Conservation (phyloP, 768 basidiomycete species). For the Dioszegia hungarica region DNA sequence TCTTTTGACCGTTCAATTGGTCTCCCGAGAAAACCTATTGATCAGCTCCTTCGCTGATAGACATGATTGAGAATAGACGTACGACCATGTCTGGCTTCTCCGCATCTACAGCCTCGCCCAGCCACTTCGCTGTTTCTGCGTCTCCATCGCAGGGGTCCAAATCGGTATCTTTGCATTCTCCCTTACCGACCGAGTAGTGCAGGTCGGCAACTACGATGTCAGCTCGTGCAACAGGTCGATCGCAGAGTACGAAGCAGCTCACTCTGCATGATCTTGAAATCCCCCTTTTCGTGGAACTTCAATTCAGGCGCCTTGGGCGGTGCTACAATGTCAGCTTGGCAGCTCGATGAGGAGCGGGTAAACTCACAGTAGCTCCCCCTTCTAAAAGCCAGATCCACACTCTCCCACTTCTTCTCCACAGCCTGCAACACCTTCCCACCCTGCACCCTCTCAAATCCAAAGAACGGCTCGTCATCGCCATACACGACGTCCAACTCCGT, state of each 20-base stretch:
- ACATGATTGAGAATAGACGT: background rate
- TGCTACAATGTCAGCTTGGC: slow-evolving; percentile 48
- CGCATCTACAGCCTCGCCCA: slow-evolving; percentile 64
- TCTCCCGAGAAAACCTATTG: slow-evolving; percentile 75
- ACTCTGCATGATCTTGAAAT: slow-evolving; percentile 61
- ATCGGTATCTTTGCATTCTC: slow-evolving; percentile 68
- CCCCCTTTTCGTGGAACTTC: slow-evolving; percentile 75
- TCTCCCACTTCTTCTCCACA: slow-evolving; percentile 37
- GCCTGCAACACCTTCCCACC: slow-evolving; percentile 36
- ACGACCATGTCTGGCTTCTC: slow-evolving; percentile 85
- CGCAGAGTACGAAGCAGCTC: slow-evolving; percentile 1
- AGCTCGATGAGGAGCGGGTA: background rate
- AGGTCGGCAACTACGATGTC: slow-evolving; percentile 74
- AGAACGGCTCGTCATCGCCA: slow-evolving; percentile 78
- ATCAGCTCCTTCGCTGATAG: background rate
- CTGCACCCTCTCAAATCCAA: slow-evolving; percentile 72
- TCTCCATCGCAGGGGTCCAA: slow-evolving; percentile 62
- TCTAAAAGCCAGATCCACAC: slow-evolving; percentile 39
- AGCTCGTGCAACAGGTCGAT: background rate
- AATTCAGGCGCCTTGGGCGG: slow-evolving; percentile 70
- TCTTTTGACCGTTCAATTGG: slow-evolving; percentile 77
- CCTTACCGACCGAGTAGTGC: slow-evolving; percentile 79
- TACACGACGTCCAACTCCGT: slow-evolving; percentile 89
- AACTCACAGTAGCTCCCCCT: slow-evolving; percentile 40
- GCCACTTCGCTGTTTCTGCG: slow-evolving; percentile 67